Conservation (phyloP, 768 basidiomycete genomes). For the Amanita rimosa region DNA sequence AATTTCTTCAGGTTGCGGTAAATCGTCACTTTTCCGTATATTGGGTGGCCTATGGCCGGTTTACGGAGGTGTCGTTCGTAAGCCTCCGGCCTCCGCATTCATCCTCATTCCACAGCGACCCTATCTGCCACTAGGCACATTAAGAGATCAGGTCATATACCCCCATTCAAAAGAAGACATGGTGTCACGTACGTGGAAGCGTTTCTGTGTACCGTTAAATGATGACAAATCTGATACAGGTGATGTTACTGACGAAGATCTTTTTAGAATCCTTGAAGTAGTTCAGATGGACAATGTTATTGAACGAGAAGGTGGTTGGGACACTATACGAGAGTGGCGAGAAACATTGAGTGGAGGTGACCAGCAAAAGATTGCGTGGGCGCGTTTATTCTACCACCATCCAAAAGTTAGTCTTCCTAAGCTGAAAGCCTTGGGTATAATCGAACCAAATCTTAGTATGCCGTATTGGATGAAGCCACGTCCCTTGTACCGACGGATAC, state of each 20-base stretch:
- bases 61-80: slow-evolving; percentile 73
- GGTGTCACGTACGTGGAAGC: slow-evolving; percentile 44
- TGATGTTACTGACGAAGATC: slow-evolving; percentile 62
- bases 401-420: slow-evolving; percentile 55
- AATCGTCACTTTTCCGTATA: slow-evolving; percentile 91
- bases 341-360: slow-evolving; percentile 91
- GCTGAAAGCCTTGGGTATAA: slow-evolving; percentile 1
- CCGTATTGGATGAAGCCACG: slow-evolving; percentile 94
- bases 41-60: slow-evolving; percentile 93
- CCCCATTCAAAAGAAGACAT: slow-evolving; percentile 79
- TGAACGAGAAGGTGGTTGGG: slow-evolving; percentile 96
- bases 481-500: slow-evolving; percentile 88
- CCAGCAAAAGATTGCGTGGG: slow-evolving; percentile 97
- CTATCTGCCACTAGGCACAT: slow-evolving; percentile 86
- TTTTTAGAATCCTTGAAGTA: slow-evolving; percentile 57
- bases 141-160: slow-evolving; percentile 95
- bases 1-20: slow-evolving; percentile 55
- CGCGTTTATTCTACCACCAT: slow-evolving; percentile 87
- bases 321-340: slow-evolving; percentile 81
- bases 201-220: slow-evolving; percentile 6
- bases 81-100: slow-evolving; percentile 82
- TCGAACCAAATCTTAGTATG: slow-evolving; percentile 48
- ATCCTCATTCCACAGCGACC: slow-evolving; percentile 94
- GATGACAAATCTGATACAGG: slow-evolving; percentile 23
- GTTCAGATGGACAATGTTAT: slow-evolving; percentile 84